Base-by-base conservation (phyloP, 768 basidiomycete species). In the Lentinula boryana region DNA sequence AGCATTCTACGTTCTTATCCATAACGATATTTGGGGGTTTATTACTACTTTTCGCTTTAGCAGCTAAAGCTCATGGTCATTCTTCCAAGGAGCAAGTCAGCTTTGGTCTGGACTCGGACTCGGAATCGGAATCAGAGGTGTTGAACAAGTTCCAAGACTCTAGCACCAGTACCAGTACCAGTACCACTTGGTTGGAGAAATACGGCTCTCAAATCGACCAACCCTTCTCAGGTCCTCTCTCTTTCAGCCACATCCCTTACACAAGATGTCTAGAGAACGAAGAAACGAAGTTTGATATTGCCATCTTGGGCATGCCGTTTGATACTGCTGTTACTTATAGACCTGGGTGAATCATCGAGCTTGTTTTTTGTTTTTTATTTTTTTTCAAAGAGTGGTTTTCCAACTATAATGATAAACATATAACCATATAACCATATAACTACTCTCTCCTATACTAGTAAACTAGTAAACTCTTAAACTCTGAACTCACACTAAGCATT, bases 241-340 rank as follows among this genome's bases (percentile, higher is more conserved):
- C 90, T 0, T 96, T 95, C 75, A 89, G 92, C 18, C 93, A 93
- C 67, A 75, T 92, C 13, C 86, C 90, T 1, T 93, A 91, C 69
- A 65, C 76, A 7, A 81, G 82, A 40, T 93, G 91, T 68, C 76
- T 93, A 41, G 85, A 89, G 63, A 77, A 87, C 63, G 76, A 78
- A 54, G 68, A 66, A 15, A 68, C 73, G 13, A 65, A 66, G 3
- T 89, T 89, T 66, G 90, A 95, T 70, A 84, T 95, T 57, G 92
- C 89, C 1, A 70, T 95, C 40, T 72, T 95, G 5, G 93, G 90
- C 7, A 84, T 90, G 76, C 89, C 89, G 0, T 91, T 91, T 65
- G 88, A 92, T 65, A 92, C 89, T 0, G 80, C 76, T 1, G 84
- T 85, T 51, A 78, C 87, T 8, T 88, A 90, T 66, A 72, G 82